phyloP scores from a whole-genome alignment of 306 rosid genomes.

The Cucurbita maxima region DNA sequence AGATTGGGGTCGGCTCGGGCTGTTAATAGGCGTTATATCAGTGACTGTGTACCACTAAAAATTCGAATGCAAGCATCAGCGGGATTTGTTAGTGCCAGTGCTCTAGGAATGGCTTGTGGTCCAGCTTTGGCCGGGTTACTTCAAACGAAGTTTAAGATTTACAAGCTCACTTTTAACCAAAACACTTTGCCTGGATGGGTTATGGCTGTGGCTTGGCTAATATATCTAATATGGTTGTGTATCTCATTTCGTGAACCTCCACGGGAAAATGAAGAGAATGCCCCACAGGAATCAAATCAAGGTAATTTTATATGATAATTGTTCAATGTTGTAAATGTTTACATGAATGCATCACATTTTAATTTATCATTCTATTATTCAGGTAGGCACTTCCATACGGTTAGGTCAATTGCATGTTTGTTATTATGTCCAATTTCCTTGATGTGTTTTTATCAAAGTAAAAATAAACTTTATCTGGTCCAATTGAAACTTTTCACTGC shows the following conservation, averaged over 20 bases:
- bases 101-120: conserved; percentile 99
- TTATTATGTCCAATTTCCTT: background rate
- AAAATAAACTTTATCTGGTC: background rate
- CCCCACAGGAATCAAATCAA: conserved; percentile 31
- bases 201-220: conserved; percentile 81
- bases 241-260: conserved; percentile 78
- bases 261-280: conserved; percentile 32
- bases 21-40: conserved; percentile 90
- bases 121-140: conserved; percentile 93
- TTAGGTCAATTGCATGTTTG: background rate
- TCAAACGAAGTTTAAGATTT: conserved; percentile 67
- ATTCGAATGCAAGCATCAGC: conserved; percentile 97
- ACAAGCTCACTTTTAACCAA: conserved; percentile 69
- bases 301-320: conserved; percentile 26
- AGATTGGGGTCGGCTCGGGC: conserved; percentile 99
- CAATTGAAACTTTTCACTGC: background rate
- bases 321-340: background rate
- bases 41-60: conserved; percentile 87
- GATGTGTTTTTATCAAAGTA: background rate
- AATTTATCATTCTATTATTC: background rate
- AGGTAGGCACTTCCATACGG: background rate
- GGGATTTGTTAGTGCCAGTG: conserved; percentile 96
- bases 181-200: conserved; percentile 95
- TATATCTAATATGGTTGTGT: conserved; percentile 72
- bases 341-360: background rate